Evolutionary conservation across 225 moss, liverwort and hornwort genomes (phyloP).

Genomic region (Physcomitrellopsis africana): DNA sequence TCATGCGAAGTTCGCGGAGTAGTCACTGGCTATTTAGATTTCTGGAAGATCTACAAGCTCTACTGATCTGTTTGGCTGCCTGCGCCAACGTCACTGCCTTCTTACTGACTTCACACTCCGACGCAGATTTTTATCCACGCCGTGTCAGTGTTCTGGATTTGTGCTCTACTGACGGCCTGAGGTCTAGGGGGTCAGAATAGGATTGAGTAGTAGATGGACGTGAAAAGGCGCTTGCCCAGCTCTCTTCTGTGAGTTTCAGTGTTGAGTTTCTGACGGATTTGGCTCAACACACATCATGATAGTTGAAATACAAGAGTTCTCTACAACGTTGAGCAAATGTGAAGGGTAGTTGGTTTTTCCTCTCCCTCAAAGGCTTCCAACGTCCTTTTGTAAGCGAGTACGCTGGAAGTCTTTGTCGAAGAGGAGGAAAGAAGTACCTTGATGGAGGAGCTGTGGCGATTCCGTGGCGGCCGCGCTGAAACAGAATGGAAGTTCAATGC

Average conservation of each 20-base stretch:
- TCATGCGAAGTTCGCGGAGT: not conserved
- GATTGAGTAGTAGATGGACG: not conserved
- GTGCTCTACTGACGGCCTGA: not conserved
- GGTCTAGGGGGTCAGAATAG: not conserved
- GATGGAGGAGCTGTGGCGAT: not conserved
- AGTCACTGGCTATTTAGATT: not conserved
- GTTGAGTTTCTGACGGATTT: not conserved
- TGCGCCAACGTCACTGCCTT: no score
- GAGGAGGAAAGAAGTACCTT: conserved; percentile 46
- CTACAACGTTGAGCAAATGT: not conserved
- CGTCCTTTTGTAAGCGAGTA: conserved; percentile 30
- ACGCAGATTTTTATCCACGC: not conserved
- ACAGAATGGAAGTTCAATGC: no score
- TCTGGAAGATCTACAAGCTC: no score
- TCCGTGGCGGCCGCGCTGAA: no score
- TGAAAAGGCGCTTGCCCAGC: not conserved
- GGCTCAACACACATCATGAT: no score
- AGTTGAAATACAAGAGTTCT: no score
- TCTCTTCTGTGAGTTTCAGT: not conserved
- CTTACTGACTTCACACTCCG: not conserved
- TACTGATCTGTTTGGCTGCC: not conserved
- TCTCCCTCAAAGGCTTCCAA: conserved; percentile 69
- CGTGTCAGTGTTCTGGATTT: not conserved
- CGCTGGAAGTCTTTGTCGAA: conserved; percentile 58
- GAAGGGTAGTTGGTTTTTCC: conserved; percentile 47